A percentile compares a stretch with the other conserved stretches of the same genome.
phyloP scores from a whole-genome alignment of 2,329 filamentous ascomycete species.

The Pseudocercospora fijiensis region DNA sequence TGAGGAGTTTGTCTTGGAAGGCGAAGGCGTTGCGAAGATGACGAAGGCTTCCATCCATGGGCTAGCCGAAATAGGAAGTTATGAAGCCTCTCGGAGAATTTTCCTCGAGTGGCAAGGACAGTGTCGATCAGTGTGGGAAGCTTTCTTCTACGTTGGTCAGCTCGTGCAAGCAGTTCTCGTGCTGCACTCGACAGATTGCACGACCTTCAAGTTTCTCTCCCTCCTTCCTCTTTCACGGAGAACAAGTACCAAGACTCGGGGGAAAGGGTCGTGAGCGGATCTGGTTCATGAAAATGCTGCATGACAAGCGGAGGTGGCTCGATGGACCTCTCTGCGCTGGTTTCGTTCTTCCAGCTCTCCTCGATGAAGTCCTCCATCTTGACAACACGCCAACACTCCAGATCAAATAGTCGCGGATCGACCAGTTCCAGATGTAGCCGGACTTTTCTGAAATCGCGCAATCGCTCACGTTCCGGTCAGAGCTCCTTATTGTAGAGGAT shows the following conservation, averaged over 20 bases:
- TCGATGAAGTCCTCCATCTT: too few species aligned
- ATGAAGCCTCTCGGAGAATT: background rate
- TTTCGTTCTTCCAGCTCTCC: background rate
- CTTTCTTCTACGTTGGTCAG: background rate
- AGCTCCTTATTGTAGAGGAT: constrained; percentile 15
- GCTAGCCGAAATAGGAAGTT: background rate
- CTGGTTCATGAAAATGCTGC: background rate
- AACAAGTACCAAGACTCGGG: background rate
- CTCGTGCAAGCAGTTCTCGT: background rate
- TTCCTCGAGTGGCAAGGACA: background rate
- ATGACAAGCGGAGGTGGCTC: background rate
- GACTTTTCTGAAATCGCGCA: too few species aligned
- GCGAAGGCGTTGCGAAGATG: background rate
- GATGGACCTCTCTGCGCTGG: background rate
- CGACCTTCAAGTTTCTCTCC: background rate
- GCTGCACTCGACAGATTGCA: background rate
- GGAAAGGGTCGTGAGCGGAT: background rate
- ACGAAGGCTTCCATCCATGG: too few species aligned
- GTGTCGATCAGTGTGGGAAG: background rate
- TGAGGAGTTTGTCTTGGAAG: background rate
- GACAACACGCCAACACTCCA: too few species aligned
- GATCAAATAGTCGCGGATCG: too few species aligned
- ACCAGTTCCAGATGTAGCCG: too few species aligned
- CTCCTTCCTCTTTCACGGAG: background rate
- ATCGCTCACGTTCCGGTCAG: too few species aligned